Conservation (phyloP, 257 asterid species). For the Nicotiana sylvestris region DNA sequence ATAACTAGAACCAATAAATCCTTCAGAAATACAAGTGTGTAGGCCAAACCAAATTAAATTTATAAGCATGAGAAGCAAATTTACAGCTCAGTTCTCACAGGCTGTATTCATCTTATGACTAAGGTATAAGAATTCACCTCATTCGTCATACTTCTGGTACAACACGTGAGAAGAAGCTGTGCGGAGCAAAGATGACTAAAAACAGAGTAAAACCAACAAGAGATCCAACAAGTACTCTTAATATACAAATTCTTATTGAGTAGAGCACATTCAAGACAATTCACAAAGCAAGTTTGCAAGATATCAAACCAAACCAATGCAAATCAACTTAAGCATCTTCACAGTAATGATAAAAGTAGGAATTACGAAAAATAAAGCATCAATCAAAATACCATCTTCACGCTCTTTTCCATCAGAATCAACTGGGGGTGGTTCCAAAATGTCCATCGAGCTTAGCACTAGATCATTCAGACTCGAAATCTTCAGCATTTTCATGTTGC, state of each 20-base stretch:
- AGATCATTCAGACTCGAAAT: slow-evolving; percentile 2
- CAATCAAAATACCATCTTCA: neutral
- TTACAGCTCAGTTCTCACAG: no score
- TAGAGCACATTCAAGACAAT: no score
- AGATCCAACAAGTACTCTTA: no score
- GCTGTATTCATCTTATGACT: no score
- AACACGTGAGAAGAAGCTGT: no score
- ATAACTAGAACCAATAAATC: slow-evolving; percentile 4
- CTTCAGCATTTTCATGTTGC: slow-evolving; percentile 14
- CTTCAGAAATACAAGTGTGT: neutral
- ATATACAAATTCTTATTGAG: no score
- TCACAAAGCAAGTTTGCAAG: neutral
- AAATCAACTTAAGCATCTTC: neutral
- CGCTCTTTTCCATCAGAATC: slow-evolving; percentile 4
- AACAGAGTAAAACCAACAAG: no score
- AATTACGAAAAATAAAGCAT: neutral
- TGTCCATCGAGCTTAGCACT: neutral
- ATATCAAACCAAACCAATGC: neutral
- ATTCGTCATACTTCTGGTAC: no score
- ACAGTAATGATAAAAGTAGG: neutral
- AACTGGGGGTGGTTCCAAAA: slow-evolving; percentile 10
- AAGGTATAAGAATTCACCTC: no score
- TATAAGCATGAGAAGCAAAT: neutral
- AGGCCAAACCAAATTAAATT: neutral
- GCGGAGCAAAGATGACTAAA: no score